A percentile compares a stretch with the other conserved stretches of the same genome.
These are phyloP conservation scores for Hippophae tibetana DNA, from an alignment of 306 rosid species.

Conservation along the genomic window DNA sequence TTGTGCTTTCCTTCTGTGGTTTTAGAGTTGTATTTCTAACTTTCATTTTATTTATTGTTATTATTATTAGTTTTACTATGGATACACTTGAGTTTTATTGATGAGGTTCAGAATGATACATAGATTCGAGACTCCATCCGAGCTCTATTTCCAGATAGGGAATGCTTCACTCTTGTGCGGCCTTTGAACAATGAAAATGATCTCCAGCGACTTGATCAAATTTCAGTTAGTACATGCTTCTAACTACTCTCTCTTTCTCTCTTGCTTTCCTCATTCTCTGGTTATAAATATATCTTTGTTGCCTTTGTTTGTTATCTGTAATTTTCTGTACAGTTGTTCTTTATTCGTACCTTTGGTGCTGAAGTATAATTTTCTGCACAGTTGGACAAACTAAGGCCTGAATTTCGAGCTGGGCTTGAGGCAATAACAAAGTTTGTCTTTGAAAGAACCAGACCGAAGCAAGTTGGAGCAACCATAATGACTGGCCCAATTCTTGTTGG, in stretches of 20 bases:
- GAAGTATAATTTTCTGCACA: conserved; percentile 28
- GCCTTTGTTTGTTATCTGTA: background rate
- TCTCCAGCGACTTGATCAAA: conserved; percentile 82
- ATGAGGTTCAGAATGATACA: conserved; percentile 16
- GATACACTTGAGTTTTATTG: conserved; percentile 1
- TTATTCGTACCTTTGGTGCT: background rate
- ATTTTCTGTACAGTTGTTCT: background rate
- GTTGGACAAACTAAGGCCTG: conserved; percentile 76
- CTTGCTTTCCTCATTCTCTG: background rate
- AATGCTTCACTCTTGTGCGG: conserved; percentile 88
- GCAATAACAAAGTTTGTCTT: conserved; percentile 78
- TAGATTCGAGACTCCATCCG: conserved; percentile 91
- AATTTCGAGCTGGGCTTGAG: conserved; percentile 71
- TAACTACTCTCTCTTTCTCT: background rate
- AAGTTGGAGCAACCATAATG: conserved; percentile 91
- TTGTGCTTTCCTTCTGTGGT: background rate
- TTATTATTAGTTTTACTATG: background rate
- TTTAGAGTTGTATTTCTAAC: background rate
- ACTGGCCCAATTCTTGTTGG: conserved; percentile 91
- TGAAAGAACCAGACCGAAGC: conserved; percentile 92
- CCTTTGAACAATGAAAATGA: conserved; percentile 84
- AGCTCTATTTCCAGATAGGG: conserved; percentile 92
- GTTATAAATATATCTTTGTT: background rate
- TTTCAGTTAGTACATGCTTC: conserved; percentile 38
- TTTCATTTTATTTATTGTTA: background rate